These are phyloP conservation scores for Caloboletus inedulis DNA, from an alignment of 1,284 basidiomycete genomes.

Conservation along the genomic window DNA sequence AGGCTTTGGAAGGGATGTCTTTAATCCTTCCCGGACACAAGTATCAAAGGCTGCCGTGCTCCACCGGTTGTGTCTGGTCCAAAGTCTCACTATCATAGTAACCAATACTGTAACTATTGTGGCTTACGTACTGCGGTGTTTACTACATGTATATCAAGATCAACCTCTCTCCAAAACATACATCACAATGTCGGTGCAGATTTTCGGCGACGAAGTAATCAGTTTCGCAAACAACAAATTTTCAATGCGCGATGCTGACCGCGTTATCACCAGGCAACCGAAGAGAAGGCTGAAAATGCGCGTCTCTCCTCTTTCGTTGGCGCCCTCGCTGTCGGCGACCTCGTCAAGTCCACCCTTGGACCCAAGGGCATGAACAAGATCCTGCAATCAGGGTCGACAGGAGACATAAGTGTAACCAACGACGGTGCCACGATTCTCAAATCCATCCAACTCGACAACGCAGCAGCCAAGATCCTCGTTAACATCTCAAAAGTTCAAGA, in stretches of 20 bases:
- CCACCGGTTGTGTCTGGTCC: too few species aligned
- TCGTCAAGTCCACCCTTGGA: conserved; percentile 97
- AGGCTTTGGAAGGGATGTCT: too few species aligned
- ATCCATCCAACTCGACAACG: conserved; percentile 96
- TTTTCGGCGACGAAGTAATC: conserved; percentile 43
- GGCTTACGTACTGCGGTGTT: not conserved
- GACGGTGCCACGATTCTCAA: conserved; percentile 99
- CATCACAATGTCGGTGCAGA: conserved; percentile 43
- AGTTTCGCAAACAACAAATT: too few species aligned
- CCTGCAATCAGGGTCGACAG: conserved; percentile 86
- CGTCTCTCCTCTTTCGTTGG: conserved; percentile 98
- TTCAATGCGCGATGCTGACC: conserved; percentile 10
- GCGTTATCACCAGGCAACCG: conserved; percentile 69
- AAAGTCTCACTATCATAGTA: too few species aligned
- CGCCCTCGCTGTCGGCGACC: conserved; percentile 93
- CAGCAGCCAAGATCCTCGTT: conserved; percentile 98
- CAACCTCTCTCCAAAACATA: conserved; percentile 3
- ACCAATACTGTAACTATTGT: too few species aligned
- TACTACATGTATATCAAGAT: not conserved
- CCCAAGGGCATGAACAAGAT: conserved; percentile 99
- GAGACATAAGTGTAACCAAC: conserved; percentile 96
- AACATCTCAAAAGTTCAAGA: conserved; percentile 99
- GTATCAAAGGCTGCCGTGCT: too few species aligned
- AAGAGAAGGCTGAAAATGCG: conserved; percentile 98
- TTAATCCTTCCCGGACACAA: too few species aligned